phyloP scores from a whole-genome alignment of 116 monocot genomes.

The Trichopus zeylanicus region DNA sequence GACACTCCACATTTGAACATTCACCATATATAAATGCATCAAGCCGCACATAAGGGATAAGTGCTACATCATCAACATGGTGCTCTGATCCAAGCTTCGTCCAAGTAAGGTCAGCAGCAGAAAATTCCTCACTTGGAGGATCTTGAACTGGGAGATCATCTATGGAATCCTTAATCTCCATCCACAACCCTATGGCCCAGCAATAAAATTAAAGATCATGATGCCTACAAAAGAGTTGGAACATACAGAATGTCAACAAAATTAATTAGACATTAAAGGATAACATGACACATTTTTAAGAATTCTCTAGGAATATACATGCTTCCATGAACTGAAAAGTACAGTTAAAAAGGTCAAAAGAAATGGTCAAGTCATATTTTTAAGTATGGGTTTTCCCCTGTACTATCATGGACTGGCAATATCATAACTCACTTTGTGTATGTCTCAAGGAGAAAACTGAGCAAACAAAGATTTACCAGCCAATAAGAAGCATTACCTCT shows the following conservation, averaged over 20 bases:
- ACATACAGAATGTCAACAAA: neutral
- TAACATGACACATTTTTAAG: too few species aligned
- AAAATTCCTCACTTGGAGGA: constrained; percentile 69
- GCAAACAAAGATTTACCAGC: too few species aligned
- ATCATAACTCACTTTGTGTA: too few species aligned
- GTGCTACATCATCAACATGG: constrained; percentile 72
- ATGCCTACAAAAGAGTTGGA: neutral
- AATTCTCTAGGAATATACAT: too few species aligned
- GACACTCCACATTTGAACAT: constrained; percentile 59
- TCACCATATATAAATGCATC: constrained; percentile 83
- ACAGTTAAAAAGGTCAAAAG: too few species aligned
- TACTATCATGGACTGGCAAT: too few species aligned
- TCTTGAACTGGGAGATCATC: constrained; percentile 73
- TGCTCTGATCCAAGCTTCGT: constrained; percentile 68
- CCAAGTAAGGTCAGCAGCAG: constrained; percentile 78
- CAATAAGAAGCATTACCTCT: too few species aligned
- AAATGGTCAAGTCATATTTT: too few species aligned
- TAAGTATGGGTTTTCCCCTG: too few species aligned
- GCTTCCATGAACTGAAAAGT: too few species aligned
- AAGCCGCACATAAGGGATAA: constrained; percentile 76
- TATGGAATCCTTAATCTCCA: constrained; percentile 68
- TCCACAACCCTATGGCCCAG: constrained; percentile 6
- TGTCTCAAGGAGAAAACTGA: too few species aligned
- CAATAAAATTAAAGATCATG: constrained; percentile 3
- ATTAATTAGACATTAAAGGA: too few species aligned